Evolutionary conservation across 2,329 filamentous ascomycete species (phyloP), one percentile per base, ranked within the genome.

Genomic region (Fusarium metavorans): DNA sequence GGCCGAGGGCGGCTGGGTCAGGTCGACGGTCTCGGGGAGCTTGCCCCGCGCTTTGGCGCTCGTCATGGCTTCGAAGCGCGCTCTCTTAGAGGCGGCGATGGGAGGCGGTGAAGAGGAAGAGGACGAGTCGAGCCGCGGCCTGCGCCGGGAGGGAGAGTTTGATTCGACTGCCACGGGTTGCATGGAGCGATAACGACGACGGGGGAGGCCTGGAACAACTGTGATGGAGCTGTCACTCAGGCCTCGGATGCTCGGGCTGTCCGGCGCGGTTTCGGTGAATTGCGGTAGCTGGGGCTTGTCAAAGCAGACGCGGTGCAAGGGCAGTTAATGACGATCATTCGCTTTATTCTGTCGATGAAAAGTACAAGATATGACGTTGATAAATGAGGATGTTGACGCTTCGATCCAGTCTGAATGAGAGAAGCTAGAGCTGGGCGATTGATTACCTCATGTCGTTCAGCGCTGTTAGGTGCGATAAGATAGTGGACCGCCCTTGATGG

Each of bases 41-140:
- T 84, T 85, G 74, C 83, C 84, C 77, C 80, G 81, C 74, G 82
- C 82, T 79, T 80, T 83, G 75, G 80, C 80, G 65, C 77, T 82
- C 60, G 80, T 76, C 82, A 84, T 83, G 65, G 67, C 65, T 45
- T 80, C 77, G 67, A 82, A 74, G 70, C 77, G 80, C 70, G 79
- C 77, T 54, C 83, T 80, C 77, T 84, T 84, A 20, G 77, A 67
- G 20, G 75, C 67, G 70, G 72, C 73, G 56, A 69, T 66, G 35
- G 73, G 74, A 58, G 77, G 69, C 32, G 48, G 48, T 32, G 48
- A 54, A 27, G 80, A 77, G 48, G 79, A 66, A 6, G 82, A 81
- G 54, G 81, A 80, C 23, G 81, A 82, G 66, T 80, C 78, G 70
- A 80, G 78, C 75, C 83, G 83, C 63, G 78, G 83, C 67, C 84